phyloP scores from a whole-genome alignment of 257 asterid genomes.

The Forsythia suspensa region DNA sequence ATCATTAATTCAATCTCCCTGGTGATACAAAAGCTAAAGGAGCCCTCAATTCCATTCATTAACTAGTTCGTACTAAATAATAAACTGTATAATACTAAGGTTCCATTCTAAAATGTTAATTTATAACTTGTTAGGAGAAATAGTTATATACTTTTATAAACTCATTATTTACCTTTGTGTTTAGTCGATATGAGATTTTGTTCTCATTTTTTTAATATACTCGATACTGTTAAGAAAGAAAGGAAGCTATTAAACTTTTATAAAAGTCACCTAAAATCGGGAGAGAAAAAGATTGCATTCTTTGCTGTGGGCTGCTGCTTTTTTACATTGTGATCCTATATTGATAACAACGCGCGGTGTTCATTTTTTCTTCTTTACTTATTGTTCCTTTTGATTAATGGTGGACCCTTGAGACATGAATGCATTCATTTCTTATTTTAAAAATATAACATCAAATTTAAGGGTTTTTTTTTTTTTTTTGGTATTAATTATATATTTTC shows the following conservation, averaged over 20 bases:
- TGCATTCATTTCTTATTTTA: neutral
- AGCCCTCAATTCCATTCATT: constrained; percentile 17
- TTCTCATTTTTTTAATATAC: neutral
- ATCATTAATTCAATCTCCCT: constrained; percentile 24
- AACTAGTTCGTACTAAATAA: constrained; percentile 19
- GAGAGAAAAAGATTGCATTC: constrained; percentile 17
- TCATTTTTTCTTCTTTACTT: neutral
- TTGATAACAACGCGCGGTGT: neutral
- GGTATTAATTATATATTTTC: neutral
- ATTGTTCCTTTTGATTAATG: neutral
- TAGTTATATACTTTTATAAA: too few species aligned
- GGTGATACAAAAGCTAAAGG: constrained; percentile 7
- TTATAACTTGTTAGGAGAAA: neutral
- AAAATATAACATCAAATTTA: neutral
- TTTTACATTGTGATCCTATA: constrained; percentile 8
- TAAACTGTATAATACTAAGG: neutral
- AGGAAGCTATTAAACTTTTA: too few species aligned
- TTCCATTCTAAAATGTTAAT: neutral
- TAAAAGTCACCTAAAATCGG: neutral
- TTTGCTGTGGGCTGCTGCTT: constrained; percentile 16
- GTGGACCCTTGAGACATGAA: neutral
- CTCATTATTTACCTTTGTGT: too few species aligned
- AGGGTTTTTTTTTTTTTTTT: neutral
- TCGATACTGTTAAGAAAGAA: too few species aligned
- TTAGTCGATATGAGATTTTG: neutral